These are phyloP conservation scores for Calonectria crousiana DNA, from an alignment of 2,329 filamentous ascomycete species.

Conservation along the genomic window DNA sequence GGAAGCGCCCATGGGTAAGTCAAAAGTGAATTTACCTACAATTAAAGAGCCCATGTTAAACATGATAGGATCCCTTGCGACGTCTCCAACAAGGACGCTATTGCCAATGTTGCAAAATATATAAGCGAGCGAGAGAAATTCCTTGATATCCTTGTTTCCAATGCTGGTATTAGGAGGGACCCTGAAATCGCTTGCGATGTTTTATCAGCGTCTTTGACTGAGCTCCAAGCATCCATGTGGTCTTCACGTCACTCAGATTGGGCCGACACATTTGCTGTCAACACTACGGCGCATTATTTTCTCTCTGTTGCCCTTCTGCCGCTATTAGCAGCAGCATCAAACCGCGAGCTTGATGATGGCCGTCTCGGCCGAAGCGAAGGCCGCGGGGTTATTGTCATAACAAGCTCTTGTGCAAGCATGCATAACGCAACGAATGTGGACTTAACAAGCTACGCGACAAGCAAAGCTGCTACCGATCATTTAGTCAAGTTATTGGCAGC, in stretches of 20 bases:
- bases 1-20: slow-evolving; percentile 54
- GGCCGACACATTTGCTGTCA: slow-evolving; percentile 59
- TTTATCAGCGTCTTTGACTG: slow-evolving; percentile 53
- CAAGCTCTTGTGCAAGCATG: slow-evolving; percentile 65
- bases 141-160: slow-evolving; percentile 62
- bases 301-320: slow-evolving; percentile 60
- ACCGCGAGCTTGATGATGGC: slow-evolving; percentile 48
- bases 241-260: slow-evolving; percentile 57
- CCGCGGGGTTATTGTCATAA: slow-evolving; percentile 60
- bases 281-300: slow-evolving; percentile 64
- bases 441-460: slow-evolving; percentile 63
- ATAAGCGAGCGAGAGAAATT: slow-evolving; percentile 52
- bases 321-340: slow-evolving; percentile 55
- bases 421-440: slow-evolving; percentile 66
- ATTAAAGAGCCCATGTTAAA: slow-evolving; percentile 7
- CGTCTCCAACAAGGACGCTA: slow-evolving; percentile 55
- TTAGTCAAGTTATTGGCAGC: slow-evolving; percentile 60
- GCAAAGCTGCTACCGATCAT: slow-evolving; percentile 66
- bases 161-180: slow-evolving; percentile 62
- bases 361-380: slow-evolving; percentile 49
- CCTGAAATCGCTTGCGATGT: slow-evolving; percentile 58
- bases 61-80: slow-evolving; percentile 49
- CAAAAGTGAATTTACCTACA: too few relatives aligned
- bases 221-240: slow-evolving; percentile 61
- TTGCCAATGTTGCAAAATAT: slow-evolving; percentile 47